Percentiles rank a stretch among this genome's conserved stretches.
phyloP scores from a whole-genome alignment of 495 filamentous ascomycete genomes.

The Alectoria sarmentosa region DNA sequence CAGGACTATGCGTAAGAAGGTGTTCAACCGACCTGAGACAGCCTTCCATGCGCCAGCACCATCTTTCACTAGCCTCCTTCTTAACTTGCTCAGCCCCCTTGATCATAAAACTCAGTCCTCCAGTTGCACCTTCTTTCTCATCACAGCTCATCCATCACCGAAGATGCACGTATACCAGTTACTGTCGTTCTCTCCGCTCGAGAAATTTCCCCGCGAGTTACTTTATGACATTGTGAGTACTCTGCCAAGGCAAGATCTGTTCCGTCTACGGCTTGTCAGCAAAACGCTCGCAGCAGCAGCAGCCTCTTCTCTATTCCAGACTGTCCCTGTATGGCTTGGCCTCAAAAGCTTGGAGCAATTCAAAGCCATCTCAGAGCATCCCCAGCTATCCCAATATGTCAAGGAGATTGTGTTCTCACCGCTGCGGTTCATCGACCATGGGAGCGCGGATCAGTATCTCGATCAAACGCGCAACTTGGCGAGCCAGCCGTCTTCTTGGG shows the following conservation, averaged over 20 bases:
- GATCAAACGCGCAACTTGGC: background rate
- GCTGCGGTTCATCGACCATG: slow-evolving; percentile 4
- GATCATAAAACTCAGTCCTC: background rate
- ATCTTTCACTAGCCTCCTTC: background rate
- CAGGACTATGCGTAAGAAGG: background rate
- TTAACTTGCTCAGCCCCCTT: background rate
- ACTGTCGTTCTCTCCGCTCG: slow-evolving; percentile 3
- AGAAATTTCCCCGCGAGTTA: slow-evolving; percentile 4
- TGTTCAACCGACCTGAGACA: slow-evolving; percentile 1
- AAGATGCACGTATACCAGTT: slow-evolving; percentile 2
- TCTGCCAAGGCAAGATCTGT: slow-evolving; percentile 1
- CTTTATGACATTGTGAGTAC: background rate
- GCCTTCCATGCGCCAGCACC: background rate
- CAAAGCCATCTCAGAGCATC: slow-evolving; percentile 10
- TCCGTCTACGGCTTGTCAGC: background rate
- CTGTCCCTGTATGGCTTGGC: slow-evolving; percentile 11
- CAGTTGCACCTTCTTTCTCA: background rate
- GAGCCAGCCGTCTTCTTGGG: background rate
- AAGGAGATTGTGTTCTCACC: slow-evolving; percentile 15
- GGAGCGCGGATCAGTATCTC: background rate
- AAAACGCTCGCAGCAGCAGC: slow-evolving; percentile 2
- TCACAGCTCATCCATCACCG: background rate
- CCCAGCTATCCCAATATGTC: slow-evolving; percentile 11
- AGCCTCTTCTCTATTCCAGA: slow-evolving; percentile 9
- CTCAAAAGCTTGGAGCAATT: slow-evolving; percentile 14